Evolutionary conservation across 768 basidiomycete genomes (phyloP).

Genomic region (Wakefieldia striispora): DNA sequence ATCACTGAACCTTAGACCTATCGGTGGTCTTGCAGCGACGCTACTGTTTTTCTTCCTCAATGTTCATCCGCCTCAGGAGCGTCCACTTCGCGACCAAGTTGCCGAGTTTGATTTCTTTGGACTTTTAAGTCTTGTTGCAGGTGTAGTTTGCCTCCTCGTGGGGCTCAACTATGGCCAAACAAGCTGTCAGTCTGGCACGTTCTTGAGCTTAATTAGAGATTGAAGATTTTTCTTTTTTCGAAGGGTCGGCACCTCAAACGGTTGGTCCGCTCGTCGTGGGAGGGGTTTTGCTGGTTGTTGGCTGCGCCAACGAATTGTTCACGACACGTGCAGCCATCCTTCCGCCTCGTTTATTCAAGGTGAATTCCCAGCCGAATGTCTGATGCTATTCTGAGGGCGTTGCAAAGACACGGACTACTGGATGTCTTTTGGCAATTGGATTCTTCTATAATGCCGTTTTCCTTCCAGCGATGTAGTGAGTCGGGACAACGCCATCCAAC

Average conservation of each 20-base stretch:
- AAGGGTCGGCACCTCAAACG: constrained; percentile 57
- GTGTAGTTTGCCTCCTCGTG: constrained; percentile 64
- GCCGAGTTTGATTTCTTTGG: constrained; percentile 70
- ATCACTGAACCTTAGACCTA: constrained; percentile 46
- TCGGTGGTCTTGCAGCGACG: constrained; percentile 59
- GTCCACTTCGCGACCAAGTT: constrained; percentile 54
- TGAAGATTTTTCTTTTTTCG: not conserved
- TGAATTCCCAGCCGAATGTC: constrained; percentile 18
- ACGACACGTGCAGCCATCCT: constrained; percentile 69
- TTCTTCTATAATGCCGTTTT: constrained; percentile 66
- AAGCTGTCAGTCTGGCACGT: constrained; percentile 45
- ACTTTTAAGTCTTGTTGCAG: constrained; percentile 55
- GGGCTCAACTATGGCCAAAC: constrained; percentile 71
- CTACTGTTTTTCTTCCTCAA: constrained; percentile 72
- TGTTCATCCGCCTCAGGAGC: constrained; percentile 65
- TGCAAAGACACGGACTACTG: constrained; percentile 64
- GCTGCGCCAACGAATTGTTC: constrained; percentile 53
- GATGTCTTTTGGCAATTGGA: constrained; percentile 50
- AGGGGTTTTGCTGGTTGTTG: constrained; percentile 45
- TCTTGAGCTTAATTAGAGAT: not conserved
- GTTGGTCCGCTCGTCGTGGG: constrained; percentile 60
- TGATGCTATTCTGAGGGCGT: not conserved
- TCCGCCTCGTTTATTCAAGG: constrained; percentile 73
- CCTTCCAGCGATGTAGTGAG: constrained; percentile 41
- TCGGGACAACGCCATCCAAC: not conserved